Evolutionary conservation across 2,329 filamentous ascomycete species (phyloP).

Genomic region (Aureobasidium leucospermi): DNA sequence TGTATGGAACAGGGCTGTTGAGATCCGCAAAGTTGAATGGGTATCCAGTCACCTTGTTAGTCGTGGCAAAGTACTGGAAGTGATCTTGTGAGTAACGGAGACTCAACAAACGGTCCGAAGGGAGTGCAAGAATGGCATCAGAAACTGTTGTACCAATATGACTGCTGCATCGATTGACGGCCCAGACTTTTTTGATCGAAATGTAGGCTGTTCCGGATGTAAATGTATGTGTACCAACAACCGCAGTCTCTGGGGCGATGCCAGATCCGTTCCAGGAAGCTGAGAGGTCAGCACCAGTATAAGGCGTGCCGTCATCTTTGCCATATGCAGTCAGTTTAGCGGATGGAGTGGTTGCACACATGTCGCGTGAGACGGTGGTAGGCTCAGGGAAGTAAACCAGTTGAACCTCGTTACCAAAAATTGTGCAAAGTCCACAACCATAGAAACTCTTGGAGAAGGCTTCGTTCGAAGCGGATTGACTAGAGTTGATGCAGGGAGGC

Average conservation of each 20-base stretch:
- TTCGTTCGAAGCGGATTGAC: constrained; percentile 14
- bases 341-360: constrained; percentile 23
- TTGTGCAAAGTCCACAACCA: constrained; percentile 26
- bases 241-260: constrained; percentile 15
- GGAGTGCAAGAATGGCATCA: constrained; percentile 24
- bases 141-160: constrained; percentile 18
- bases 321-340: constrained; percentile 22
- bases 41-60: constrained; percentile 22
- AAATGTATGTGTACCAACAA: constrained; percentile 22
- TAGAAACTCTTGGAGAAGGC: constrained; percentile 17
- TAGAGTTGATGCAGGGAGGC: constrained; percentile 21
- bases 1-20: constrained; percentile 23
- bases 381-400: constrained; percentile 25
- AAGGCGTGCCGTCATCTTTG: constrained; percentile 18
- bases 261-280: constrained; percentile 11
- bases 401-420: constrained; percentile 24
- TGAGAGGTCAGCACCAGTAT: constrained; percentile 20
- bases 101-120: constrained; percentile 23
- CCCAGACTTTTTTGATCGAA: constrained; percentile 23
- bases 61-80: constrained; percentile 20
- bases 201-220: constrained; percentile 26
- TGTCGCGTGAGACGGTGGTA: constrained; percentile 21
- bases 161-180: constrained; percentile 21
- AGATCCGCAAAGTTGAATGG: constrained; percentile 25
- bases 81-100: constrained; percentile 24